phyloP scores from a whole-genome alignment of 2,329 filamentous ascomycete genomes.

The Talaromyces islandicus region DNA sequence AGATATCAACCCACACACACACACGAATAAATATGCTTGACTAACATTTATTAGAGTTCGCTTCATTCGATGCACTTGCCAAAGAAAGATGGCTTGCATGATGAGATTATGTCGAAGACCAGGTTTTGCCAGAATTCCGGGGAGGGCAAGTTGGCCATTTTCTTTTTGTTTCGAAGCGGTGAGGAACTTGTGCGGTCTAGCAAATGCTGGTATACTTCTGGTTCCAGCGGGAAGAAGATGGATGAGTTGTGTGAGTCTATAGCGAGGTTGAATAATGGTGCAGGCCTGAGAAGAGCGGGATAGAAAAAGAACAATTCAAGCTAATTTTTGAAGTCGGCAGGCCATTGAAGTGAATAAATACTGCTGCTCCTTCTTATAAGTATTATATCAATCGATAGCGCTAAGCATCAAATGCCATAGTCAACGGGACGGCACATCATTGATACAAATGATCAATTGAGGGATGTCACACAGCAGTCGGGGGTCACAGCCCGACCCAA shows the following conservation, averaged over 20 bases:
- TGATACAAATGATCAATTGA: background rate
- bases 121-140: background rate
- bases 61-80: background rate
- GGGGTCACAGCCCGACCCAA: background rate
- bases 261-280: background rate
- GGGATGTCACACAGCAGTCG: background rate
- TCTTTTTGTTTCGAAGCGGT: background rate
- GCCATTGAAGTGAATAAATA: background rate
- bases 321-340: background rate
- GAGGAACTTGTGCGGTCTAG: background rate
- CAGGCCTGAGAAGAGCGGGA: background rate
- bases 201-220: too few relatives aligned
- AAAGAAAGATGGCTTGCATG: background rate
- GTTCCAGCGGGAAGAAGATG: too few relatives aligned
- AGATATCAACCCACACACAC: too few relatives aligned
- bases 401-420: too few relatives aligned
- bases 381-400: background rate
- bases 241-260: background rate
- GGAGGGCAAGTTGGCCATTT: background rate
- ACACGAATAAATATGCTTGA: background rate
- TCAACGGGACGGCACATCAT: too few relatives aligned
- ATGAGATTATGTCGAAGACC: background rate
- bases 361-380: background rate
- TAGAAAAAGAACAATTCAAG: background rate
- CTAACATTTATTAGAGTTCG: background rate